Evolutionary conservation across 2,329 filamentous ascomycete species (phyloP), one percentile per base, ranked within the genome.

Genomic region (Allantophomopsis lycopodina): DNA sequence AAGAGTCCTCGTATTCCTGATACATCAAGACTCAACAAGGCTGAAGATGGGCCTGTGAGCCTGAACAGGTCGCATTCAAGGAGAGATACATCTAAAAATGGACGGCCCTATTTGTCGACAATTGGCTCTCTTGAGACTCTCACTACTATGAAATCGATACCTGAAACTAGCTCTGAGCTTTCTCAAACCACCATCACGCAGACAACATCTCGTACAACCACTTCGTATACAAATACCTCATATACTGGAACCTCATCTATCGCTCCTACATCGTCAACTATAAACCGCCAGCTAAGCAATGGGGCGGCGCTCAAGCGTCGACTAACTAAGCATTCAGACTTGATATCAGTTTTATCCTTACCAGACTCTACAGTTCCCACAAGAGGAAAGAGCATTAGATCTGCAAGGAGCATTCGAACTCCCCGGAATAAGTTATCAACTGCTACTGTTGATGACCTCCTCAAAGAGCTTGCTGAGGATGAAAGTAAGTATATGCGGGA

Each of bases 401-500:
- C 86, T 17, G 76, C 81, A 20, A 76, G 83, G 35, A 94, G 85
- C 57, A 73, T 91, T 41, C 77, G 86, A 41, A 82, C 80, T 20
- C 77, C 77, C 49, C 76, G 79, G 43, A 82, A 74, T 52, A 71
- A 72, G 30, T 64, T 79, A 10, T 72, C 75, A 21, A 76, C 71
- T 41, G 76, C 82, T 32, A 88, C 80, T 1, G 68, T 86, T 10
- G 68, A 74, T 16, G 86, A 89, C 46, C 64, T 96, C 15, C 71
- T 96, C 56, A 69, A 71, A 39, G 87, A 94, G 53, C 77, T 98
- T 46, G 68, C 74, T 10, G 73, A 81, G 5, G 91, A 96, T 50
- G 91, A 98, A 59, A 65, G 73, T 35, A 82, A 91, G 48, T 98
- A 96, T 55, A 80, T 82, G 60, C 75, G 88, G 40, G 91, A 98